phyloP scores from a whole-genome alignment of 257 asterid species.

The Solanum appendiculatum region DNA sequence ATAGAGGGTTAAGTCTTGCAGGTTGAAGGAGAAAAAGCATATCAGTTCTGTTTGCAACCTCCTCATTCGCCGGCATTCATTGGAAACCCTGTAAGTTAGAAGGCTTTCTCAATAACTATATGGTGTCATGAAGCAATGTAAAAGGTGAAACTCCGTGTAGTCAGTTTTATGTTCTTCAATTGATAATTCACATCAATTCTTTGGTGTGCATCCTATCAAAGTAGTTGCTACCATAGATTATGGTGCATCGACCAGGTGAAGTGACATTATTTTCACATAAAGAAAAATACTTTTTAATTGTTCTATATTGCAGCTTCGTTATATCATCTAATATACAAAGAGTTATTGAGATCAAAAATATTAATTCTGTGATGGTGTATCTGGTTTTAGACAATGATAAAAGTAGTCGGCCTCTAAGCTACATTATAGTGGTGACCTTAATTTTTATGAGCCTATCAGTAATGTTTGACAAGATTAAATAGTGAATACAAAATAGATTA shows the following conservation, averaged over 20 bases:
- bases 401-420: too few relatives aligned
- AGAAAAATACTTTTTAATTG: not conserved
- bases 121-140: not conserved
- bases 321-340: not conserved
- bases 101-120: not conserved
- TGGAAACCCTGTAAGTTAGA: constrained; percentile 80
- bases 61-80: constrained; percentile 87
- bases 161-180: not conserved
- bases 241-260: not conserved
- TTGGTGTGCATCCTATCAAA: not conserved
- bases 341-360: not conserved
- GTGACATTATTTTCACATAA: not conserved
- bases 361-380: not conserved
- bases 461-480: too few relatives aligned
- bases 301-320: not conserved
- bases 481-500: too few relatives aligned
- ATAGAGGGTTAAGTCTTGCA: constrained; percentile 12
- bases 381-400: too few relatives aligned
- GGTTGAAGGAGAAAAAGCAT: constrained; percentile 74
- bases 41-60: constrained; percentile 91
- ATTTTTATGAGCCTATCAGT: too few relatives aligned
- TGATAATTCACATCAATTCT: not conserved
- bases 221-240: not conserved
- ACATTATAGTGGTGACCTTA: too few relatives aligned
- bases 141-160: not conserved